These are phyloP conservation scores for Corylus americana DNA, from an alignment of 306 rosid species.

Conservation along the genomic window DNA sequence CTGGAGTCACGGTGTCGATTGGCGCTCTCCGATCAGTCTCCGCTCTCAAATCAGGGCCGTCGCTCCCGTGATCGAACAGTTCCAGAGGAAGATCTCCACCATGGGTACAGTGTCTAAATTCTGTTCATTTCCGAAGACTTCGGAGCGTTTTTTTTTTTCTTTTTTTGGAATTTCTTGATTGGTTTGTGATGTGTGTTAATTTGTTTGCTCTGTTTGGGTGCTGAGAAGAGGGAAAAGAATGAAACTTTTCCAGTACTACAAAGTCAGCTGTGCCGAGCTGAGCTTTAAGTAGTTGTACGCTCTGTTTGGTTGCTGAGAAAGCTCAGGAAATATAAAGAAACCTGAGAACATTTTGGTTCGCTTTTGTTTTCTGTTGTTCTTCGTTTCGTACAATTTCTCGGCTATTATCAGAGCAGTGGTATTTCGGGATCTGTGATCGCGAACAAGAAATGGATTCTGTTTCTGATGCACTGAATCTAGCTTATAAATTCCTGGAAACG, in stretches of 20 bases:
- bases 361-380: neutral
- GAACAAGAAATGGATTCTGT: neutral
- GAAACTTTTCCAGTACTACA: neutral
- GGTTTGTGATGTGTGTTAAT: neutral
- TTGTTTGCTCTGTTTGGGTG: neutral
- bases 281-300: neutral
- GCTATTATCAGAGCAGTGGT: neutral
- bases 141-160: neutral
- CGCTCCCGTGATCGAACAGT: conserved; percentile 52
- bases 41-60: conserved; percentile 63
- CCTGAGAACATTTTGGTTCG: neutral
- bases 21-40: conserved; percentile 50
- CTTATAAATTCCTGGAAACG: neutral
- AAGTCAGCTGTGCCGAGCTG: neutral
- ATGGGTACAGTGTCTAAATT: conserved; percentile 43
- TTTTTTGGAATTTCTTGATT: neutral
- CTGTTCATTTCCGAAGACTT: neutral
- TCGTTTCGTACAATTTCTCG: neutral
- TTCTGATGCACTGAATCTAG: neutral
- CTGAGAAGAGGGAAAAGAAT: neutral
- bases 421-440: neutral
- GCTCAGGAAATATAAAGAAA: neutral
- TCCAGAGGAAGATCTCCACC: conserved; percentile 56
- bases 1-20: conserved; percentile 63
- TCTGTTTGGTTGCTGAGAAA: neutral